Evolutionary conservation across 257 asterid genomes (phyloP), one percentile per base, ranked within the genome.

Genomic region (Penstemon eatonii): DNA sequence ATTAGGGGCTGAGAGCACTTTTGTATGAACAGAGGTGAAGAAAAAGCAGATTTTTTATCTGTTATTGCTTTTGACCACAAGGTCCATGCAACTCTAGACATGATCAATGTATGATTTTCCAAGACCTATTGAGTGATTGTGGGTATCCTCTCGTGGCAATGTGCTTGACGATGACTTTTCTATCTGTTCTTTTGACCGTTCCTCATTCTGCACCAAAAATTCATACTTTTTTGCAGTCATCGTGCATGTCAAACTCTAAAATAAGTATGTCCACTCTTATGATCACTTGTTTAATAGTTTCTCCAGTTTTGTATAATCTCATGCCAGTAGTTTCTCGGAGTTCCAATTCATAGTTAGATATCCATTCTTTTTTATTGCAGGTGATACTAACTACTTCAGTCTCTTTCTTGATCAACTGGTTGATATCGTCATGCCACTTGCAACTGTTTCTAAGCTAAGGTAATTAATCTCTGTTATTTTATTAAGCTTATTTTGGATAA

Each of bases 341-440:
- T 56, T 53, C 66, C 63, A 55, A 25, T 49, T 67, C 42, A 58
- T 41, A 46, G 44, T 53, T 42, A 5, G 33, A 37, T 60, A 13
- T 50, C 52, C 18, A 7, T 44, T 53, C 36, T 63, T 65, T 33
- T 69, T 11, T 73, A 5, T 70, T 82, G 79, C 87, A 91, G 97
- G 97, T 83, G 83, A 73, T 91, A 25, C 33, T 25, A 25, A 91
- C 81, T 89, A 80, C 88, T 88, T 77, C 86, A 91, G 96, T 69
- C 88, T 91, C 47, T 83, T 80, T 80, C 97, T 90, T 75, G 97
- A 25, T 25, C 33, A 91, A 75, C 73, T 91, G 73, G 64, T 92
- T 19, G 96, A 89, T 81, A 87, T 91, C 73, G 82, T 89, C 12
- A 82, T 78, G 82, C 96, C 97, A 39, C 53, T 87, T 77, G 80